Evolutionary conservation across 176 grass and related monocot species (phyloP), one percentile per base, ranked within the genome.

Genomic region (Melocanna baccifera): DNA sequence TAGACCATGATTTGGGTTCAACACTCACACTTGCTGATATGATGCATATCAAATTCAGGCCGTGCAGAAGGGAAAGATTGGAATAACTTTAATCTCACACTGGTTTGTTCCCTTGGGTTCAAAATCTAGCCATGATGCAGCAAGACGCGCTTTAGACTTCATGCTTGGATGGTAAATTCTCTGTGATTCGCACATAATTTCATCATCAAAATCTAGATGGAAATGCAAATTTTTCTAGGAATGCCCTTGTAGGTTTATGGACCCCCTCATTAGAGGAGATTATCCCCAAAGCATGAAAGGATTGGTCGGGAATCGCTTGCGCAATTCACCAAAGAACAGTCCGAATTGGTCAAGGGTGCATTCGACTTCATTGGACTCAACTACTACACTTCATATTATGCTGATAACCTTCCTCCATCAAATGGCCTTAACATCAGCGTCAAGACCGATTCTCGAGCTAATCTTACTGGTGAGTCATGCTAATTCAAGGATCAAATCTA

Each of bases 331-430:
- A 76, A 88, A 52, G 19, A 79, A 62, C 77, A 93, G 48, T 86
- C 91, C 0, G 39, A 81, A 18, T 32, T 88, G 73, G 6, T 93
- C 30, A 88, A 86, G 37, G 91, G 91, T 66, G 42, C 87, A 19
- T 92, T 85, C 61, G 87, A 92, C 78, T 92, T 92, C 63, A 90
- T 92, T 43, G 91, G 91, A n/a, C 30, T 93, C n/a, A 93, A 93
- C 65, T 93, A 93, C 78, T 91, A 91, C 85, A 83, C 83, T 69
- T 7, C 90, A 55, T 64, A 53, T 28, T 88, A 83, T 86, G 87
- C 72, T 11, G 7, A 36, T 32, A 29, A 42, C 28, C 52, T 83
- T 82, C 72, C 71, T 15, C 30, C 71, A 16, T 73, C 78, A 1
- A 66, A 90, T 70, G 78, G 52, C 26, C 55, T 81, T 10, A 64